A percentile compares a stretch with the other conserved stretches of the same genome.
Evolutionary conservation across 192 early-diverging fungal species (phyloP).

Genomic region (Diversispora epigaea): DNA sequence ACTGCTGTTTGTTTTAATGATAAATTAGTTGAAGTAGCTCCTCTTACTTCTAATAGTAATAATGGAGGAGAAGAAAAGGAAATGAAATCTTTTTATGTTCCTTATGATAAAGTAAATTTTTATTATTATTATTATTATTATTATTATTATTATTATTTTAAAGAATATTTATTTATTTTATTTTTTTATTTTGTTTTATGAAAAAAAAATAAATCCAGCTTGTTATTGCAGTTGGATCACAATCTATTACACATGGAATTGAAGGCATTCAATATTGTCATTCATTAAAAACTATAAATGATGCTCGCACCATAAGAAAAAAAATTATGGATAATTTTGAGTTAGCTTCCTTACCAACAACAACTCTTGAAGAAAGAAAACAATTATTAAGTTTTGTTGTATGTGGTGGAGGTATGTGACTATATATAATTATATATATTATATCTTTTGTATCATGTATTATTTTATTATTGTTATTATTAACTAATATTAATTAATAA

Average conservation of each 20-base stretch:
- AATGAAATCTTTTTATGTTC: conserved; percentile 50
- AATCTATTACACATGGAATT: conserved; percentile 62
- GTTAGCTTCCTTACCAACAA: conserved; percentile 61
- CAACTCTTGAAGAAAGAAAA: conserved; percentile 56
- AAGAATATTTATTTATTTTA: neutral
- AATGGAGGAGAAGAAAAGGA: too few species aligned
- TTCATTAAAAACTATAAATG: conserved; percentile 63
- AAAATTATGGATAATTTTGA: conserved; percentile 67
- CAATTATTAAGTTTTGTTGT: conserved; percentile 68
- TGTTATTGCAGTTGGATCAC: conserved; percentile 56
- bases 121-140: too few species aligned
- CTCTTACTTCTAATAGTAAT: neutral
- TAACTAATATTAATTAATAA: neutral
- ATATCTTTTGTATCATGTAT: neutral
- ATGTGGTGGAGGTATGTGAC: conserved; percentile 65
- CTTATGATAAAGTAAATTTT: conserved; percentile 43
- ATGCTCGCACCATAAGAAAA: conserved; percentile 60
- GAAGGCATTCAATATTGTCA: conserved; percentile 63
- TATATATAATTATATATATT: neutral
- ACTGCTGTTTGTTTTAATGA: conserved; percentile 52
- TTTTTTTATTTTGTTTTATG: neutral
- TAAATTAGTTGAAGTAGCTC: conserved; percentile 49
- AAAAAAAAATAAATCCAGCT: conserved; percentile 18
- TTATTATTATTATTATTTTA: neutral
- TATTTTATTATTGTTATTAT: neutral